Base-by-base conservation (phyloP, 176 grass and related monocot genomes). In the Oryza longistaminata region DNA sequence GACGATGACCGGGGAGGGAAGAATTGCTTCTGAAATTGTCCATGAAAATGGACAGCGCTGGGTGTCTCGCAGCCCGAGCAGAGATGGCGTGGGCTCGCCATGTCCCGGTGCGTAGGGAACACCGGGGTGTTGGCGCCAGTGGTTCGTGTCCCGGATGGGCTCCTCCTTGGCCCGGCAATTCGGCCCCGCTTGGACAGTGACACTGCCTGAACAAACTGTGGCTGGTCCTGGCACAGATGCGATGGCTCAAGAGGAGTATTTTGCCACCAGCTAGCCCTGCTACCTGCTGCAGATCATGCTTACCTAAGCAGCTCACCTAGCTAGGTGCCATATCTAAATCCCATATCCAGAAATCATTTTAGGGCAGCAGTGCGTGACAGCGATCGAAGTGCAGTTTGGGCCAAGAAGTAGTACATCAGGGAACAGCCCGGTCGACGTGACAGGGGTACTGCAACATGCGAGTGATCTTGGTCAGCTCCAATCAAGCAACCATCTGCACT, bases 31-130 rank as follows among this genome's bases (percentile, higher is more conserved):
- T 77, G 31, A 25, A 62, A 61, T 39, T 61, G 17, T 12, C 84
- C 76, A 66, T 85, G 88, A 40, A 40, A 70, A 70, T 44, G 89
- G 88, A 75, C 76, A 3, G 25, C 22, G 50, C 1, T 26, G 48
- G 80, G 5, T 4, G 68, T 21, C 39, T 17, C 58, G 37, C 70
- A 9, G 21, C 21, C 4, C 4, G 44, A 16, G 1, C 7, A 19
- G 16, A 22, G 58, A 52, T 26, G 78, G 64, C 7, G 75, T 82
- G 78, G 85, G 85, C 85, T 82, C 79, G 46, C 71, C 85, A 4
- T 87, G 85, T 25, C 71, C 45, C 61, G 60, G 16, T 16, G 61
- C 61, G 34, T 16, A 68, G 85, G 85, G 70, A 48, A 21, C 77
- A 81, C n/a, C 9, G 17, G n/a, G 43, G 42, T 14, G 68, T 40